phyloP scores from a whole-genome alignment of 1,284 basidiomycete genomes.

The Fomitopsis palustris region DNA sequence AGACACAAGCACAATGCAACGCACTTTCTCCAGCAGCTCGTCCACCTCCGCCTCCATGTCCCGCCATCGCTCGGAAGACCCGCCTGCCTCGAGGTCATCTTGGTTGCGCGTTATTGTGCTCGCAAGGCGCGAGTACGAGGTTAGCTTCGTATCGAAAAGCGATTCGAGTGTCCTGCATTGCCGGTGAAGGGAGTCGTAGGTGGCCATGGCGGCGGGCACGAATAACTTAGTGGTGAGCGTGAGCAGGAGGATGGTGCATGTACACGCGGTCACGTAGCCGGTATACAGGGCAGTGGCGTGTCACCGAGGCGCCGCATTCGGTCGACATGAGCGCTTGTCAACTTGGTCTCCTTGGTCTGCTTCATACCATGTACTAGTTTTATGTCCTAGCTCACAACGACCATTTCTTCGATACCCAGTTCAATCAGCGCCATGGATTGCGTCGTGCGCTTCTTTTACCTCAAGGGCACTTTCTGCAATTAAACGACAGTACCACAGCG shows the following conservation, averaged over 20 bases:
- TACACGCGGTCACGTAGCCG: conserved; percentile 1
- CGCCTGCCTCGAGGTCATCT: conserved; percentile 68
- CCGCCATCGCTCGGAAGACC: conserved; percentile 67
- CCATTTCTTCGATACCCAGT: too few relatives aligned
- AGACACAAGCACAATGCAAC: conserved; percentile 13
- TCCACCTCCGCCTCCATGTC: conserved; percentile 87
- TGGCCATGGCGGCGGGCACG: conserved; percentile 46
- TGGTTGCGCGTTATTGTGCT: conserved; percentile 61
- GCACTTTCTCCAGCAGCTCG: conserved; percentile 83
- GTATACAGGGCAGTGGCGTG: not conserved
- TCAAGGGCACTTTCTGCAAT: too few relatives aligned
- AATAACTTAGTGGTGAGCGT: not conserved
- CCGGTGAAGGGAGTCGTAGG: conserved; percentile 76
- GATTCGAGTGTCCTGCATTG: conserved; percentile 91
- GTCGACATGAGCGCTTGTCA: not conserved
- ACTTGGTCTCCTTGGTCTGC: too few relatives aligned
- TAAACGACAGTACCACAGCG: too few relatives aligned
- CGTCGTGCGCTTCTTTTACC: too few relatives aligned
- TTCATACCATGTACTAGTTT: too few relatives aligned
- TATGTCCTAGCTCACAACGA: too few relatives aligned
- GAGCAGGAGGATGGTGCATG: not conserved
- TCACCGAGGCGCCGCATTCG: not conserved
- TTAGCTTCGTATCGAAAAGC: conserved; percentile 87
- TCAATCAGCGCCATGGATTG: too few relatives aligned
- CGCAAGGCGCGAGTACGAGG: conserved; percentile 84